Evolutionary conservation across 768 basidiomycete species (phyloP), one percentile per base, ranked within the genome.

Genomic region (Suillus occidentalis): DNA sequence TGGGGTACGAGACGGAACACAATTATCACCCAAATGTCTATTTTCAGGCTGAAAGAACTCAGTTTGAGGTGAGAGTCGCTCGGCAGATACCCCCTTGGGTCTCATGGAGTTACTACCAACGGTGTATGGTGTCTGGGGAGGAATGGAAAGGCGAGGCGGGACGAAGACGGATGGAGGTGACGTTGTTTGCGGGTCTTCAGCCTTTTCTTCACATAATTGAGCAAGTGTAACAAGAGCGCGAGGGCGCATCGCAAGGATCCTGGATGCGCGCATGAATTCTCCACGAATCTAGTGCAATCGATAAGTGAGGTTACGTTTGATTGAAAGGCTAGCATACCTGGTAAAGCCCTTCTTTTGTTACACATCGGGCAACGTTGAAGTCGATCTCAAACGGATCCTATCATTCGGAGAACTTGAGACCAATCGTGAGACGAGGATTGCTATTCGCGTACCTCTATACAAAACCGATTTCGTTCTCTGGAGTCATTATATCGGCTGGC

Each of bases 371-470:
- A 56, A 99, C 97, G 70, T 99, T 99, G 79, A 91, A 99, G 71
- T 94, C 89, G n/a, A 84, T 84, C 74, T 98, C 97, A 72, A 99
- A 99, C 4, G 97, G 97, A 79, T 99, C 97, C 94, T 97, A 61
- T 50, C 13, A 36, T 70, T 25, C 53, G 66, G 60, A 56, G 13
- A 58, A 39, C n/a, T 50, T 28, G 25, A 40, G 58, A 58, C 18
- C 25, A 22, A 42, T 40, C 49, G n/a, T 60, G 25, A 6, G n/a
- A 50, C 28, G 13, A 55, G 37, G 2, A 42, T 28, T 25, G 34
- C 50, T 2, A 43, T 61, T 40, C 9, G 72, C 81, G 64, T 69
- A 95, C 95, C 84, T 98, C 96, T 76, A 99, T 95, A 76, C 97
- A 99, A 62, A 99, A 84, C 65, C 96, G 87, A 79, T 98, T 98